phyloP scores from a whole-genome alignment of 2,329 filamentous ascomycete species.

The Penicillium nordicum region DNA sequence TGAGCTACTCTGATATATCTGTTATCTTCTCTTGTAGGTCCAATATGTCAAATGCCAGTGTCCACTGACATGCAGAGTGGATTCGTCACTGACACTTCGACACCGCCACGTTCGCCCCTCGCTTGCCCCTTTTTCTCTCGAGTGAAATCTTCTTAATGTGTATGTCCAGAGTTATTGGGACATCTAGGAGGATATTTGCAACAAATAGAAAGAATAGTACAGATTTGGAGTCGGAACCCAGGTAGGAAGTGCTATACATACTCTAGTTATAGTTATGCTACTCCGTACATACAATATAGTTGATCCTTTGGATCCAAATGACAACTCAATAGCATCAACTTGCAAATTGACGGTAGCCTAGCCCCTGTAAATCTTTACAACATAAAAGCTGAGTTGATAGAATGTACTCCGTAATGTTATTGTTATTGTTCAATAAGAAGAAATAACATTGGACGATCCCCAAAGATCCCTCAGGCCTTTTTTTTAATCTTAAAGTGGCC shows the following conservation, averaged over 20 bases:
- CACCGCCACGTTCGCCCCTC: conserved; percentile 14
- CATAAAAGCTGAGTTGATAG: too few relatives aligned
- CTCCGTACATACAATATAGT: neutral
- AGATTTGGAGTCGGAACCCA: neutral
- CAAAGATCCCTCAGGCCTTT: neutral
- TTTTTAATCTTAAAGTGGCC: conserved; percentile 19
- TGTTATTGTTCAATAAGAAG: neutral
- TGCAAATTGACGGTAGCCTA: neutral
- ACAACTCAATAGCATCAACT: neutral
- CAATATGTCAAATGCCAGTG: neutral
- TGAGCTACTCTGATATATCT: neutral
- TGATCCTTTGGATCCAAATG: neutral
- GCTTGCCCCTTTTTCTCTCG: conserved; percentile 4
- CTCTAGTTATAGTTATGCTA: neutral
- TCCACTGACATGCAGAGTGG: conserved; percentile 2
- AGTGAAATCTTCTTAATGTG: neutral
- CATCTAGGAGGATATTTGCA: neutral
- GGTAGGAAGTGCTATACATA: neutral
- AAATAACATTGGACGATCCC: neutral
- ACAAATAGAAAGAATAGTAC: neutral
- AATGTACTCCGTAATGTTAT: neutral
- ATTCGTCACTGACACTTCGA: conserved; percentile 9
- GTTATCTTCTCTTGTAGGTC: neutral
- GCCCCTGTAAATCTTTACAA: neutral
- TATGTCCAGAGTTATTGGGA: too few relatives aligned